These are phyloP conservation scores for Exophiala viscosa DNA, from an alignment of 2,329 filamentous ascomycete genomes.

Conservation along the genomic window DNA sequence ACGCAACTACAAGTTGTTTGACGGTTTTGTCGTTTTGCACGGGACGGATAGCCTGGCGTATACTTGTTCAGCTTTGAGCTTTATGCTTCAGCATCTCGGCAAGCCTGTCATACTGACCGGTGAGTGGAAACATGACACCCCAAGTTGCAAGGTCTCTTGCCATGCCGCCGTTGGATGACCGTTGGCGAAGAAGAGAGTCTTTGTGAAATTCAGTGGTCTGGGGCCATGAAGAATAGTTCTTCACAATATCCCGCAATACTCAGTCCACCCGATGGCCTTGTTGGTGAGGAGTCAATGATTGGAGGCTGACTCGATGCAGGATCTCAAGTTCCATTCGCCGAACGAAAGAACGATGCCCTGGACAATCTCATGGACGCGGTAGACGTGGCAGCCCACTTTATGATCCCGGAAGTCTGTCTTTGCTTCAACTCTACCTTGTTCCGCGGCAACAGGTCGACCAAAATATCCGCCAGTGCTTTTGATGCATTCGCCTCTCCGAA, in stretches of 20 bases:
- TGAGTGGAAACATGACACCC: not conserved
- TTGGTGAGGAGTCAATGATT: too few relatives aligned
- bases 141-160: not conserved
- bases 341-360: slow-evolving; percentile 84
- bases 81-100: slow-evolving; percentile 86
- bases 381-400: slow-evolving; percentile 86
- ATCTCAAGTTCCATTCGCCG: slow-evolving; percentile 80
- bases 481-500: slow-evolving; percentile 89
- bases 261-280: too few relatives aligned
- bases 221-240: too few relatives aligned
- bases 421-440: slow-evolving; percentile 93
- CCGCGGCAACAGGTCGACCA: slow-evolving; percentile 82
- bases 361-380: slow-evolving; percentile 82
- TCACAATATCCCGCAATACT: too few relatives aligned
- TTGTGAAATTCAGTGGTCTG: too few relatives aligned
- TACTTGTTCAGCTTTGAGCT: slow-evolving; percentile 83
- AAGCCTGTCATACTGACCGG: slow-evolving; percentile 85
- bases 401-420: slow-evolving; percentile 86
- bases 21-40: slow-evolving; percentile 87
- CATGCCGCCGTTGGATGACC: too few relatives aligned
- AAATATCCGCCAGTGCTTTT: slow-evolving; percentile 81
- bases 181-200: too few relatives aligned
- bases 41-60: slow-evolving; percentile 88
- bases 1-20: slow-evolving; percentile 82
- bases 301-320: slow-evolving; percentile 36